These are phyloP conservation scores for Trypanosoma conorhini DNA, from an alignment of 208 protist species.

Conservation along the genomic window DNA sequence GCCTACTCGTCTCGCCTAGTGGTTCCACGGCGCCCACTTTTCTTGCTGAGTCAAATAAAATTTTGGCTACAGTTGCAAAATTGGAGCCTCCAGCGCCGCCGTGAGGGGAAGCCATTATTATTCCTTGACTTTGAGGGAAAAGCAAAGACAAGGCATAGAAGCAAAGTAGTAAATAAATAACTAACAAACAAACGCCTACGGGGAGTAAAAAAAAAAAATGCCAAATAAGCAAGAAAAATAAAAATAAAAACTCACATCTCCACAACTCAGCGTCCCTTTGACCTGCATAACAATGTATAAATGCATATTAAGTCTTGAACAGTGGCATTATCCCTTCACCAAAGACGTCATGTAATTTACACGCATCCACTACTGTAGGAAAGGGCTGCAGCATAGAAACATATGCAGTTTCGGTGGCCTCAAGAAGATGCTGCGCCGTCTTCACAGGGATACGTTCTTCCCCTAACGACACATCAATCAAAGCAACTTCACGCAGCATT, in stretches of 20 bases:
- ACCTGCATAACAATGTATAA: neutral
- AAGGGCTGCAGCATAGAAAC: constrained; percentile 78
- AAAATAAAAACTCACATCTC: too few relatives aligned
- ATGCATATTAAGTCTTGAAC: constrained; percentile 3
- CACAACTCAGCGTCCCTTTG: neutral
- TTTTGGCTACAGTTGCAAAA: constrained; percentile 80
- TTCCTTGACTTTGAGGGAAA: neutral
- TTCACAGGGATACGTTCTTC: constrained; percentile 76
- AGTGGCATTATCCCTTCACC: constrained; percentile 34
- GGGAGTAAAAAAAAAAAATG: neutral
- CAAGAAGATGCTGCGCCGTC: constrained; percentile 40
- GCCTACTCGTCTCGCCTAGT: constrained; percentile 50
- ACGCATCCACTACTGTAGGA: constrained; percentile 81
- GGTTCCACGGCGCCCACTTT: constrained; percentile 76
- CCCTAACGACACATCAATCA: constrained; percentile 83
- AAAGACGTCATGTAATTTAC: constrained; percentile 71
- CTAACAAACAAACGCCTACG: neutral
- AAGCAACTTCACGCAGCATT: constrained; percentile 68
- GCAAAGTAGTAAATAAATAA: constrained; percentile 13
- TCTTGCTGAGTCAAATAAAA: constrained; percentile 84
- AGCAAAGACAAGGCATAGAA: neutral
- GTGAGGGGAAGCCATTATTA: constrained; percentile 16
- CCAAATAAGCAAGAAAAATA: too few relatives aligned
- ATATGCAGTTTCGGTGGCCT: constrained; percentile 66
- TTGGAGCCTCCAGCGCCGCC: constrained; percentile 24